Evolutionary conservation across 2,329 filamentous ascomycete genomes (phyloP).

Genomic region (Claviceps sp.): DNA sequence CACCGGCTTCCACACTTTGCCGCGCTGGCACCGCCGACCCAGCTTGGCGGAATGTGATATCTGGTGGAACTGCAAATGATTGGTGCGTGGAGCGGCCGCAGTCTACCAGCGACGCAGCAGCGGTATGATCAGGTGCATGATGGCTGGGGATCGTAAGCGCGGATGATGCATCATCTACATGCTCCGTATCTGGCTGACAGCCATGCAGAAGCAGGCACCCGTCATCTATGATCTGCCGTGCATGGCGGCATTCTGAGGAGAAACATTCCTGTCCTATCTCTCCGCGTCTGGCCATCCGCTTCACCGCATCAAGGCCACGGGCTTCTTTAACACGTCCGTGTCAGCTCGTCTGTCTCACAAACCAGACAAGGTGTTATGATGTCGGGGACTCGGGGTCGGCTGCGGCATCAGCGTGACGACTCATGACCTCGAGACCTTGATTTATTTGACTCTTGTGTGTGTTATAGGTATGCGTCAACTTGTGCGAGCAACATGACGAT

Average conservation of each 20-base stretch:
- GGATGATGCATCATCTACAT: not conserved
- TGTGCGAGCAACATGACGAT: too few relatives aligned
- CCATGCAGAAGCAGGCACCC: not conserved
- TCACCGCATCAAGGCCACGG: not conserved
- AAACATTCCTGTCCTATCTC: too few relatives aligned
- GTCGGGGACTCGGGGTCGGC: too few relatives aligned
- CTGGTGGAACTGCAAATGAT: not conserved
- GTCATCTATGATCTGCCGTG: not conserved
- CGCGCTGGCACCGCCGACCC: not conserved
- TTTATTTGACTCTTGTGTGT: too few relatives aligned
- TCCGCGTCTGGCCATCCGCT: too few relatives aligned
- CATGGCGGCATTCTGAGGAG: not conserved
- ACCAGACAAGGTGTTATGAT: too few relatives aligned
- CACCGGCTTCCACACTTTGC: not conserved
- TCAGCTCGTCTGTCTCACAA: too few relatives aligned
- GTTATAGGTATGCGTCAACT: too few relatives aligned
- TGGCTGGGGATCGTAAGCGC: not conserved
- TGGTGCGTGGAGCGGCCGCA: not conserved
- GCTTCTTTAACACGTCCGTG: too few relatives aligned
- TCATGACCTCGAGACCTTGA: too few relatives aligned
- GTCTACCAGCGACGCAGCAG: not conserved
- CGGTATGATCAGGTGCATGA: not conserved
- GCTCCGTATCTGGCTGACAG: too few relatives aligned
- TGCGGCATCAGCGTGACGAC: too few relatives aligned
- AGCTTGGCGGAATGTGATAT: not conserved